phyloP scores from a whole-genome alignment of 768 basidiomycete species.

The Rossbeevera mucosa region DNA sequence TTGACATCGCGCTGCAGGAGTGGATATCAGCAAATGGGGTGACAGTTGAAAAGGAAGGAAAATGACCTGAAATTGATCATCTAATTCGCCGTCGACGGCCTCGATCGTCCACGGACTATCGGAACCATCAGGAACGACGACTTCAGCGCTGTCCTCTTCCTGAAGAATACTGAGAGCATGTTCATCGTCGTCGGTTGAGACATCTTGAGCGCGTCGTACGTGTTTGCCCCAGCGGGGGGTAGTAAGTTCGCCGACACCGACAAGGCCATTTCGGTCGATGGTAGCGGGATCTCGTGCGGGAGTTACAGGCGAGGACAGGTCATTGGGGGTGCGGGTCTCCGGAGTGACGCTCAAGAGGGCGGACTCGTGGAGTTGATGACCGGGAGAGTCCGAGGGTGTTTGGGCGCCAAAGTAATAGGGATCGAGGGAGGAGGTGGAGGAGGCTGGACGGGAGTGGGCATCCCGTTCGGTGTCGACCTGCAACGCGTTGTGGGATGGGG shows the following conservation, averaged over 20 bases:
- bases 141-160: constrained; percentile 32
- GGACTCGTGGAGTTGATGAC: constrained; percentile 38
- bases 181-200: constrained; percentile 40
- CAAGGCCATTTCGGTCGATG: constrained; percentile 82
- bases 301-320: constrained; percentile 63
- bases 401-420: constrained; percentile 81
- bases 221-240: constrained; percentile 90
- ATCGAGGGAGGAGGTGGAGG: constrained; percentile 78
- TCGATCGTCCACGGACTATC: constrained; percentile 90
- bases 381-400: constrained; percentile 65
- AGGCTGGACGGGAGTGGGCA: constrained; percentile 57
- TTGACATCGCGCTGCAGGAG: constrained; percentile 40
- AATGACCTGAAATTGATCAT: constrained; percentile 63
- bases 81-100: constrained; percentile 74
- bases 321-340: constrained; percentile 46
- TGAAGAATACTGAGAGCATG: constrained; percentile 27
- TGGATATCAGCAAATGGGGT: neutral
- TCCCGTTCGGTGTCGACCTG: constrained; percentile 43
- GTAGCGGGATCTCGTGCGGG: constrained; percentile 71
- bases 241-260: constrained; percentile 92
- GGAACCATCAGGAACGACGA: constrained; percentile 48
- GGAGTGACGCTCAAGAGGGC: constrained; percentile 52
- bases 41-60: neutral
- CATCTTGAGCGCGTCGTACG: constrained; percentile 34
- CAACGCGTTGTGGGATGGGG: constrained; percentile 26